Conservation (phyloP, 495 filamentous ascomycete genomes). For the Trichodelitschia bisporula region DNA sequence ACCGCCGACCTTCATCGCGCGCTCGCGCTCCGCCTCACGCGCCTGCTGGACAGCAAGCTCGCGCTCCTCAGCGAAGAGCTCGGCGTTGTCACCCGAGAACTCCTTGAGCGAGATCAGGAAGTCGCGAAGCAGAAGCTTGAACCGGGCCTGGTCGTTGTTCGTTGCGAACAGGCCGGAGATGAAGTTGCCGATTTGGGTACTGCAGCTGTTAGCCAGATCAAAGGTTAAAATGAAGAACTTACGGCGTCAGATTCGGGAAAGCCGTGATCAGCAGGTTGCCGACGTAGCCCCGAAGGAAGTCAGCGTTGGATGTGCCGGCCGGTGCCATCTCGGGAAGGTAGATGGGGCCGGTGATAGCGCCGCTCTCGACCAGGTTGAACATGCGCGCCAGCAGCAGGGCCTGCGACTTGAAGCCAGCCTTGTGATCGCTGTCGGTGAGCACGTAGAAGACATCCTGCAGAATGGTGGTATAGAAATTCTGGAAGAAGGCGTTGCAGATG, state of each 20-base stretch:
- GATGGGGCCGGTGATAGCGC: conserved; percentile 78
- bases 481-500: conserved; percentile 87
- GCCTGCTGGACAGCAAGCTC: conserved; percentile 62
- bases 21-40: conserved; percentile 37
- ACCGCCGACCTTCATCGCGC: conserved; percentile 76
- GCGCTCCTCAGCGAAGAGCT: conserved; percentile 85
- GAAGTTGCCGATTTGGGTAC: conserved; percentile 68
- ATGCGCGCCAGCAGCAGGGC: conserved; percentile 80
- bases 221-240: conserved; percentile 17
- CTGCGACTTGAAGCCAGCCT: conserved; percentile 95
- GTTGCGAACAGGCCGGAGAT: conserved; percentile 63
- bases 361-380: conserved; percentile 73
- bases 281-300: conserved; percentile 73
- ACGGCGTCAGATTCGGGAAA: conserved; percentile 83
- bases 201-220: conserved; percentile 22
- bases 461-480: conserved; percentile 83
- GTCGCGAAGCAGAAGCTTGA: conserved; percentile 84
- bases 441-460: conserved; percentile 98
- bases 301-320: conserved; percentile 60
- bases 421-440: conserved; percentile 90
- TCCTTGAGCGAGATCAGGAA: conserved; percentile 95
- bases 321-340: conserved; percentile 63
- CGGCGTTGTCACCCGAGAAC: conserved; percentile 73
- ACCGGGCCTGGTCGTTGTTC: conserved; percentile 61
- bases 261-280: conserved; percentile 67